Percentiles rank a stretch among this genome's conserved stretches.
Conservation (phyloP, 345 rosid genomes). For the Citrus sp. region DNA sequence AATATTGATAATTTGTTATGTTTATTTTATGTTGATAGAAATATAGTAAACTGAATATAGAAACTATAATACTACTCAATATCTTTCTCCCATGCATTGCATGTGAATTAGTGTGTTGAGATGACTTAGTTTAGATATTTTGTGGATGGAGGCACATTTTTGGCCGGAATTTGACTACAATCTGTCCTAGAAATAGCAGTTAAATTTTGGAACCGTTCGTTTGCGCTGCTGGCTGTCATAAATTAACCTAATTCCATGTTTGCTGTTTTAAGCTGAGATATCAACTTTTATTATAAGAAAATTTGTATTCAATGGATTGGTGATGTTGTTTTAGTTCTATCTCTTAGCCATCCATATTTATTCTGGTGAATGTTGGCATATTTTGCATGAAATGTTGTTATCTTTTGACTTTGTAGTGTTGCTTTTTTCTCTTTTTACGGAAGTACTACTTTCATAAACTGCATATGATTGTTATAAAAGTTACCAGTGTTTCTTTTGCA, state of each 20-base stretch:
- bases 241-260: background rate
- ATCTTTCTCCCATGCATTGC: background rate
- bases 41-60: background rate
- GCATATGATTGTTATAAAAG: background rate
- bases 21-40: background rate
- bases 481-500: background rate
- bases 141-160: background rate
- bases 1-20: background rate
- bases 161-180: background rate
- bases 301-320: background rate
- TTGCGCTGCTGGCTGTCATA: background rate
- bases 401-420: background rate
- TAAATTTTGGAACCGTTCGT: background rate
- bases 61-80: background rate
- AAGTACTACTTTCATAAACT: background rate
- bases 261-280: background rate
- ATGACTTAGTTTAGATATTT: background rate
- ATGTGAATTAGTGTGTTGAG: background rate
- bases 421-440: background rate
- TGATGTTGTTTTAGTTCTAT: background rate
- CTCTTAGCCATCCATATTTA: background rate
- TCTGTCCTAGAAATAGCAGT: background rate
- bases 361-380: background rate
- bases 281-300: background rate
- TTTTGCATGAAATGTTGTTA: background rate